phyloP scores from a whole-genome alignment of 805 yeast genomes.

The Cyberlindnera euphorbiae region DNA sequence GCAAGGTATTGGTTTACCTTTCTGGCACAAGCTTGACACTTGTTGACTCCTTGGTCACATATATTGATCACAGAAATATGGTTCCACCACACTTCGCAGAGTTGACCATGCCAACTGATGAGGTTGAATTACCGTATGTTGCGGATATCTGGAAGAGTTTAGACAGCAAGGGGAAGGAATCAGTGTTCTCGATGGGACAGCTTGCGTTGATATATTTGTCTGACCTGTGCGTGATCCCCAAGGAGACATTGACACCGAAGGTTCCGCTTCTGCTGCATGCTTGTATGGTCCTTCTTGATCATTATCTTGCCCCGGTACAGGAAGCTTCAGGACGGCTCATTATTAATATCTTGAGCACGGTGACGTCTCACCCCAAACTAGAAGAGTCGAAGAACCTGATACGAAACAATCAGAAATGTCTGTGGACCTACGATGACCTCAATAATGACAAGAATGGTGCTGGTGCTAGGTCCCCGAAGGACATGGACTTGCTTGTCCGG shows the following conservation, averaged over 20 bases:
- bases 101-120: constrained; percentile 29
- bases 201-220: constrained; percentile 80
- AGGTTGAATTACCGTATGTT: constrained; percentile 58
- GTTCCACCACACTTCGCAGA: constrained; percentile 58
- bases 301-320: constrained; percentile 77
- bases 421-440: constrained; percentile 88
- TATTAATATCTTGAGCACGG: constrained; percentile 61
- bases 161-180: constrained; percentile 56
- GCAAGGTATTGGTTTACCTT: constrained; percentile 77
- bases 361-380: constrained; percentile 47
- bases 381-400: constrained; percentile 53
- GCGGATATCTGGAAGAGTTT: constrained; percentile 62
- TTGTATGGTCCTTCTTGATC: constrained; percentile 78
- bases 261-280: constrained; percentile 76
- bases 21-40: constrained; percentile 50
- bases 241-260: constrained; percentile 53
- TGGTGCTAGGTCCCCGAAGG: constrained; percentile 80
- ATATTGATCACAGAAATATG: constrained; percentile 82
- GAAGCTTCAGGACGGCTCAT: constrained; percentile 78
- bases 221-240: constrained; percentile 66
- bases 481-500: constrained; percentile 73
- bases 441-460: constrained; percentile 73
- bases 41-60: constrained; percentile 59
- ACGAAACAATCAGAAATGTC: constrained; percentile 40
- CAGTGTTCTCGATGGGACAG: constrained; percentile 84